Conservation (phyloP, 2,329 filamentous ascomycete genomes). For the Ceratocystis alfenasii region DNA sequence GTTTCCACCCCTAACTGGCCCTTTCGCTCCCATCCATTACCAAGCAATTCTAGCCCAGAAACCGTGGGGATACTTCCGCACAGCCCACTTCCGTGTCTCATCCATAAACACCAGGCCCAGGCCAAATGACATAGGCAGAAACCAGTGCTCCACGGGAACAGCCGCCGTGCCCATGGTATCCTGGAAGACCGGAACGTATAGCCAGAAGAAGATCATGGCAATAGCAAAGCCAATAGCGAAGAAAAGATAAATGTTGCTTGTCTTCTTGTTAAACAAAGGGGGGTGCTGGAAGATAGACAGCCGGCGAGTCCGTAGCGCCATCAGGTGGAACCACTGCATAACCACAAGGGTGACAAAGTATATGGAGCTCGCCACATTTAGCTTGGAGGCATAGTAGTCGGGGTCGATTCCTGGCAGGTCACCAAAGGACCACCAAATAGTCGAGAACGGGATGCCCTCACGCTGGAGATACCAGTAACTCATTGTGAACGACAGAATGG, state of each 20-base stretch:
- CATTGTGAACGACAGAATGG: constrained; percentile 98
- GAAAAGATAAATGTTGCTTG: constrained; percentile 92
- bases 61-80: constrained; percentile 48
- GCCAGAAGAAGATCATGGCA: constrained; percentile 83
- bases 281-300: constrained; percentile 88
- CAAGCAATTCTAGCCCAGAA: constrained; percentile 50
- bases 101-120: constrained; percentile 36
- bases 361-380: constrained; percentile 82
- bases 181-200: constrained; percentile 86
- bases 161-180: constrained; percentile 47
- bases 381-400: constrained; percentile 77
- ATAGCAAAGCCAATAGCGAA: constrained; percentile 89
- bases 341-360: constrained; percentile 87
- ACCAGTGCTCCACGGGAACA: constrained; percentile 63
- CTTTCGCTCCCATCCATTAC: constrained; percentile 23
- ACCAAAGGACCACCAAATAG: constrained; percentile 92
- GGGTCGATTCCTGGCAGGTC: constrained; percentile 88
- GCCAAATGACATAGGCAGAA: constrained; percentile 63
- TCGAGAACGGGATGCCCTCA: constrained; percentile 71
- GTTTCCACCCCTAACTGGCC: background rate
- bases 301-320: constrained; percentile 92
- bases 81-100: constrained; percentile 51
- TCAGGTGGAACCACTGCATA: constrained; percentile 98
- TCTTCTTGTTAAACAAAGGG: constrained; percentile 65
- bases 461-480: constrained; percentile 79